Conservation (phyloP, 148 eudicot genomes). For the Talinum fruticosum region DNA sequence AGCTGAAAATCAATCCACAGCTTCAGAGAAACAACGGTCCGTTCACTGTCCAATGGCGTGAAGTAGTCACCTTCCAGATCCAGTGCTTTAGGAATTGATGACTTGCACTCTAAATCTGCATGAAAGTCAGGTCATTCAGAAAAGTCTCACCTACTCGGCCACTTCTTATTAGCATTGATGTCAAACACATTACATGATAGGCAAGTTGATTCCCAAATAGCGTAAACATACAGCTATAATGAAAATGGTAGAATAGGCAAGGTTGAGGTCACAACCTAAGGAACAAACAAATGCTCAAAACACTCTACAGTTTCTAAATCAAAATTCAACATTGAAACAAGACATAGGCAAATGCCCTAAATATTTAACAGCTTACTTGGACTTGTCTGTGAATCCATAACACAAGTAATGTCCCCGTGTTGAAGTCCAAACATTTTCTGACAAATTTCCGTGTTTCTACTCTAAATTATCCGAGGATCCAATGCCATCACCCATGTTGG, state of each 20-base stretch:
- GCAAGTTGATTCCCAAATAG: background rate
- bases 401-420: background rate
- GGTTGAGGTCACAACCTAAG: background rate
- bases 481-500: background rate
- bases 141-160: background rate
- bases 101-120: conserved; percentile 23
- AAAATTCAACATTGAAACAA: background rate
- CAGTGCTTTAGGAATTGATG: background rate
- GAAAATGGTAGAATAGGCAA: background rate
- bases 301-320: background rate
- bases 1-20: conserved; percentile 18
- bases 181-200: background rate
- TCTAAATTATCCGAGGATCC: background rate
- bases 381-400: background rate
- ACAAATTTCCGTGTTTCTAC: background rate
- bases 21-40: background rate
- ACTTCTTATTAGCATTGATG: background rate
- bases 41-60: conserved; percentile 1
- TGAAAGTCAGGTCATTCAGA: background rate
- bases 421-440: background rate
- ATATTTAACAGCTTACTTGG: background rate
- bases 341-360: background rate
- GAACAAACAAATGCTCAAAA: background rate
- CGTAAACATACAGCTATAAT: background rate
- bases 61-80: background rate